These are phyloP conservation scores for Gossypium schwendimanii DNA, from an alignment of 441 rosid species.

Conservation along the genomic window DNA sequence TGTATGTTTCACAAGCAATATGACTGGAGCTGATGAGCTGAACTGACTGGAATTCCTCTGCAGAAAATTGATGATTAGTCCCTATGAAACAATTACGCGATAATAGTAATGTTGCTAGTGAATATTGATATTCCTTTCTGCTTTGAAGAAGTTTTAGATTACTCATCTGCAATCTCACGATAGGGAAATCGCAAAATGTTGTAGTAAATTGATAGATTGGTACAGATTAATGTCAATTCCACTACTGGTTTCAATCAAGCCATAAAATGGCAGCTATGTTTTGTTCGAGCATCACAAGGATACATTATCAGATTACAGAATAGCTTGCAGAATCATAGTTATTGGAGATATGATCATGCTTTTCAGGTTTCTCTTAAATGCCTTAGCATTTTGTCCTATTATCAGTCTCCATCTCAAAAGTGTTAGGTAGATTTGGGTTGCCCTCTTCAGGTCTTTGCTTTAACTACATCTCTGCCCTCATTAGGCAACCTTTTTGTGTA, in stretches of 20 bases:
- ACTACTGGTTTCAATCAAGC: neutral
- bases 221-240: neutral
- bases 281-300: neutral
- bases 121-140: neutral
- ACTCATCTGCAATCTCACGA: neutral
- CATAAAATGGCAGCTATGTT: neutral
- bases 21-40: conserved; percentile 1
- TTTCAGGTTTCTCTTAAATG: neutral
- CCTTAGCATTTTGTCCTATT: neutral
- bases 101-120: neutral
- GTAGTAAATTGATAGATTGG: neutral
- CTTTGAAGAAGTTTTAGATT: neutral
- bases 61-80: neutral
- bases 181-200: neutral
- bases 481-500: neutral
- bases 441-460: neutral
- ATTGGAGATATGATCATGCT: neutral
- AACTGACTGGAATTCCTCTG: conserved; percentile 1
- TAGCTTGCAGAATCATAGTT: neutral
- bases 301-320: neutral
- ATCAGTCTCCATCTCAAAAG: neutral
- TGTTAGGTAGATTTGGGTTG: neutral
- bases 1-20: neutral
- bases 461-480: neutral
- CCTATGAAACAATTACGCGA: neutral